A percentile compares a stretch with the other conserved stretches of the same genome.
phyloP scores from a whole-genome alignment of 2,329 filamentous ascomycete genomes.

The Fusarium succisae region DNA sequence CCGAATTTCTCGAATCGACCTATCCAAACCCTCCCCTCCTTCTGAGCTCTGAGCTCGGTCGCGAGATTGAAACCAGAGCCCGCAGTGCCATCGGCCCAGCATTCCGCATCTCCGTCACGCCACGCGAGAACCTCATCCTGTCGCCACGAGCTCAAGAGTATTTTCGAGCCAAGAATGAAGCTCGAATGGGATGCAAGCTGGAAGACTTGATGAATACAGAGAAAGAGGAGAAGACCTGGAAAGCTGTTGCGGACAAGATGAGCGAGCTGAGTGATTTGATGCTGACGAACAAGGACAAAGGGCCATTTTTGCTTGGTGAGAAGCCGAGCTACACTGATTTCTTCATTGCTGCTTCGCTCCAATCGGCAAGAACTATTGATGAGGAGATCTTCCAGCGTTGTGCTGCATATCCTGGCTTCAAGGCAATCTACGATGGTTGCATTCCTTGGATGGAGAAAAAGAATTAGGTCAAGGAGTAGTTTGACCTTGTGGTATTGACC shows the following conservation, averaged over 20 bases:
- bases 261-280: background rate
- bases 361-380: conserved; percentile 5
- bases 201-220: background rate
- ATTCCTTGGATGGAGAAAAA: background rate
- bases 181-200: background rate
- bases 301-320: background rate
- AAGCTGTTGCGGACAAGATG: background rate
- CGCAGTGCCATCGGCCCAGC: background rate
- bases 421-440: conserved; percentile 6
- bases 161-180: conserved; percentile 2
- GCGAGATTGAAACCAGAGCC: background rate
- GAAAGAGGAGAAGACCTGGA: background rate
- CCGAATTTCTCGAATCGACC: background rate
- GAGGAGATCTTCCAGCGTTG: background rate
- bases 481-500: background rate
- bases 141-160: conserved; percentile 10
- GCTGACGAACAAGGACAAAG: background rate
- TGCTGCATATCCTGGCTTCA: background rate
- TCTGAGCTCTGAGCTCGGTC: background rate
- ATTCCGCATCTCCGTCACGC: background rate
- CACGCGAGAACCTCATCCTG: conserved; percentile 8
- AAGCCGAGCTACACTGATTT: conserved; percentile 15
- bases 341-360: conserved; percentile 11
- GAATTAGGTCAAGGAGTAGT: background rate
- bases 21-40: background rate